Percentiles rank a stretch among this genome's conserved stretches.
These are phyloP conservation scores for Capsicum baccatum DNA, from an alignment of 257 asterid genomes.

Conservation along the genomic window DNA sequence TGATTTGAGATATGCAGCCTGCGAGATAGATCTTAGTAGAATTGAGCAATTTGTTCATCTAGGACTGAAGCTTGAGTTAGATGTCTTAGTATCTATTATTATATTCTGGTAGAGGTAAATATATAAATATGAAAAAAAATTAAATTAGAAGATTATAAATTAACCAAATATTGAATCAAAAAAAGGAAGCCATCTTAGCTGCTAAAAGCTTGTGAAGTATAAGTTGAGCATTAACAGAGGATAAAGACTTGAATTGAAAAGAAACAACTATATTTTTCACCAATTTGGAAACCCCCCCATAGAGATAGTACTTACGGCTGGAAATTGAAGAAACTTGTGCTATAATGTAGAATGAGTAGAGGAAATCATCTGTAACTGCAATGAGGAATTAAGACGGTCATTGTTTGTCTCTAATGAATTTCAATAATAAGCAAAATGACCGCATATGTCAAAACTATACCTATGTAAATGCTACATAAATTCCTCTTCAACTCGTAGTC, in stretches of 20 bases:
- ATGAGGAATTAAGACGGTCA: background rate
- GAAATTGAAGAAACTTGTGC: background rate
- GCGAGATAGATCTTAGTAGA: conserved; percentile 66
- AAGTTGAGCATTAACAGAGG: background rate
- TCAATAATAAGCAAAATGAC: background rate
- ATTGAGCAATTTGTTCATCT: conserved; percentile 84
- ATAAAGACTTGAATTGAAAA: background rate
- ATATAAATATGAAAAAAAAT: background rate
- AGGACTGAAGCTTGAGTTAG: conserved; percentile 87
- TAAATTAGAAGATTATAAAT: background rate
- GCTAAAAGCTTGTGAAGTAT: background rate
- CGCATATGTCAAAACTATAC: background rate
- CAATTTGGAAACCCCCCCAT: background rate
- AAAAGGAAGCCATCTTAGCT: background rate
- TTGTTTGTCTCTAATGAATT: background rate
- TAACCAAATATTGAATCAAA: background rate
- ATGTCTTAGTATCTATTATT: conserved; percentile 81
- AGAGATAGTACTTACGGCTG: background rate
- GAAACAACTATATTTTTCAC: background rate
- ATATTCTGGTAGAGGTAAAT: conserved; percentile 76
- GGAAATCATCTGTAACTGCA: background rate
- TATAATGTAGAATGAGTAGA: background rate
- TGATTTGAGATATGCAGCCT: conserved; percentile 68
- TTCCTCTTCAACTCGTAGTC: background rate
- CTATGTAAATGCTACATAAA: background rate